A percentile compares a stretch with the other conserved stretches of the same genome.
Evolutionary conservation across 352 stramenopile species (phyloP).

Genomic region (Globisporangium uncinulatum): DNA sequence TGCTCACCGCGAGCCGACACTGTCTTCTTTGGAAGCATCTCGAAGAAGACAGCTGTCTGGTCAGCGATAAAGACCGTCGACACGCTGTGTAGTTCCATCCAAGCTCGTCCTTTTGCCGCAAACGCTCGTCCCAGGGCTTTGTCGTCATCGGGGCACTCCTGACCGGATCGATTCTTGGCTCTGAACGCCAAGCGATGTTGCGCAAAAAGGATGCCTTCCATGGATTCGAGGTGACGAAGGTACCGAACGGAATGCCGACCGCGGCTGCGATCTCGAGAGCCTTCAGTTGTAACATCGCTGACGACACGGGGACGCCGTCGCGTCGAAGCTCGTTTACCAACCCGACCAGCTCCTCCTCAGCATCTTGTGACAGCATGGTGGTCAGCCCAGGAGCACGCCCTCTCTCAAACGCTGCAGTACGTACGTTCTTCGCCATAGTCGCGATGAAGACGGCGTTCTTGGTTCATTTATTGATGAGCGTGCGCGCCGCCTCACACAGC

Average conservation of each 20-base stretch:
- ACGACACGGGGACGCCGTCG: constrained; percentile 20
- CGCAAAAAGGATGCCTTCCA: constrained; percentile 13
- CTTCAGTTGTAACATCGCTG: constrained; percentile 16
- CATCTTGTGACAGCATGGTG: too few species aligned
- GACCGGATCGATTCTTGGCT: constrained; percentile 6
- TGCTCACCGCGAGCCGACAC: constrained; percentile 5
- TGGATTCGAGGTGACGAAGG: constrained; percentile 7
- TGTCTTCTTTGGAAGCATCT: constrained; percentile 26
- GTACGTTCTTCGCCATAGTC: not conserved
- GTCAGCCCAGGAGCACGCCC: too few species aligned
- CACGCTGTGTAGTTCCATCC: too few species aligned
- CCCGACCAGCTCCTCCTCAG: constrained; percentile 15
- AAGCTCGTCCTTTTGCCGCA: not conserved
- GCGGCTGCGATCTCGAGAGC: constrained; percentile 13
- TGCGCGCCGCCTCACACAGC: not conserved
- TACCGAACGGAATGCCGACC: not conserved
- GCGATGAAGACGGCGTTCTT: not conserved
- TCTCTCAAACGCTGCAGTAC: not conserved
- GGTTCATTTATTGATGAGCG: constrained; percentile 4
- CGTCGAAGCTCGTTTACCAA: constrained; percentile 17
- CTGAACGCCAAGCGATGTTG: constrained; percentile 15
- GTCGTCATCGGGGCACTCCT: constrained; percentile 7
- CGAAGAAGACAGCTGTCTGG: constrained; percentile 22
- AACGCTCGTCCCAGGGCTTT: not conserved
- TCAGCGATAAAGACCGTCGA: constrained; percentile 24